phyloP scores from a whole-genome alignment of 441 rosid species.

The Mallotus repandus region DNA sequence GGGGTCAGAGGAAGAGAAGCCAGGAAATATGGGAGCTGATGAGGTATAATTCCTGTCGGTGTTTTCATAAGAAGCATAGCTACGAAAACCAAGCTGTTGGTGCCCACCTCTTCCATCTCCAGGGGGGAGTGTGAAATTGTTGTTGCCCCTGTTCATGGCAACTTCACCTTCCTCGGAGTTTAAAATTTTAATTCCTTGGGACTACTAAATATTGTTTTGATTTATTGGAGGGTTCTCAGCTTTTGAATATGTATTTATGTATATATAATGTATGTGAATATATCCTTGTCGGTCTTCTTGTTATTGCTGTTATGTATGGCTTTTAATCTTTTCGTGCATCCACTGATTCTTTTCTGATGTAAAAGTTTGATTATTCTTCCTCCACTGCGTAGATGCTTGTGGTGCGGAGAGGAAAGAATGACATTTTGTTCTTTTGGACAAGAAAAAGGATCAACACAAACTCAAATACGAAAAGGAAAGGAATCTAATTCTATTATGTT shows the following conservation, averaged over 20 bases:
- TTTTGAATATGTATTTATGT: too few species aligned
- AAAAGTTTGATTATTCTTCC: constrained; percentile 22
- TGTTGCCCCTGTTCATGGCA: constrained; percentile 27
- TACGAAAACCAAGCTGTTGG: constrained; percentile 5
- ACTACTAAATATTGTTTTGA: too few species aligned
- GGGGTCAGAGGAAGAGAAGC: not conserved
- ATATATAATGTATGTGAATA: not conserved
- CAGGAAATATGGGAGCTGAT: constrained; percentile 18
- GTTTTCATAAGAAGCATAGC: not conserved
- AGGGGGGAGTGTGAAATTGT: constrained; percentile 20
- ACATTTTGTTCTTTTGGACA: too few species aligned
- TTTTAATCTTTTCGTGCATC: not conserved
- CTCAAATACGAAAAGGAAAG: not conserved
- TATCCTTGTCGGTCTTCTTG: not conserved
- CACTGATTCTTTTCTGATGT: not conserved
- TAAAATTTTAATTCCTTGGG: not conserved
- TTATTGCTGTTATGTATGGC: too few species aligned
- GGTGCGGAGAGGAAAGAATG: too few species aligned
- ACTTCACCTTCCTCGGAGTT: not conserved
- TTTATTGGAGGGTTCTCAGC: too few species aligned
- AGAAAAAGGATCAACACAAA: too few species aligned
- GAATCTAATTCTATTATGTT: constrained; percentile 10
- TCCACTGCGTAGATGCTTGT: constrained; percentile 20
- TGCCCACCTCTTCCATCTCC: constrained; percentile 19
- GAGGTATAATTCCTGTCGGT: constrained; percentile 2